These are phyloP conservation scores for Lodderomyces beijingensis DNA, from an alignment of 1,139 yeast species.

Conservation along the genomic window DNA sequence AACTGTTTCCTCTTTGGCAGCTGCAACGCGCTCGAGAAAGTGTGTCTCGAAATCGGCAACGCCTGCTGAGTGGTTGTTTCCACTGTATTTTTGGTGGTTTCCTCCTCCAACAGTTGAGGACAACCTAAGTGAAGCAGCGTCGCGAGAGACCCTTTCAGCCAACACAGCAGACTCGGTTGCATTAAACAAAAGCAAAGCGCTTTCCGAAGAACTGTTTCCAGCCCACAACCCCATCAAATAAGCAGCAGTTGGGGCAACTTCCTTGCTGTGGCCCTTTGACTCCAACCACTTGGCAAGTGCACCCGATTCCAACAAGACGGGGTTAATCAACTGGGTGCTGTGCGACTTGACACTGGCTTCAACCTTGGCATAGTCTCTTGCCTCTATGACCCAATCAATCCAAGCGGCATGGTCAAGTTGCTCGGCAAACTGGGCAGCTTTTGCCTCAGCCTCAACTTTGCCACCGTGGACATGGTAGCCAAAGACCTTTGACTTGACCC, in stretches of 20 bases:
- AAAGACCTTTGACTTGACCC: slow-evolving; percentile 14
- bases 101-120: too few species aligned
- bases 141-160: not conserved
- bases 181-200: too few species aligned
- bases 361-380: slow-evolving; percentile 21
- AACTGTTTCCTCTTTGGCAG: not conserved
- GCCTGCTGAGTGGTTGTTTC: not conserved
- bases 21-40: not conserved
- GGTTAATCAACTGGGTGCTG: slow-evolving; percentile 29
- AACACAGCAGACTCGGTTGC: slow-evolving; percentile 6
- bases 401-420: slow-evolving; percentile 10
- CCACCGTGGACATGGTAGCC: slow-evolving; percentile 13
- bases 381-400: slow-evolving; percentile 34
- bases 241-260: slow-evolving; percentile 20
- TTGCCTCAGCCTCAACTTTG: slow-evolving; percentile 12
- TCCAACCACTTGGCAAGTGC: slow-evolving; percentile 15
- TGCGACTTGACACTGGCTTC: slow-evolving; percentile 17
- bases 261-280: slow-evolving; percentile 12
- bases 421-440: slow-evolving; percentile 18
- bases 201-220: slow-evolving; percentile 16
- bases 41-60: not conserved
- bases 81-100: too few species aligned
- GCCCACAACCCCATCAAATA: slow-evolving; percentile 28
- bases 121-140: not conserved
- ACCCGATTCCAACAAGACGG: slow-evolving; percentile 26